Evolutionary conservation across 208 protist species (phyloP), one percentile per base, ranked within the genome.

Genomic region (Trypanosoma platydactyli): DNA sequence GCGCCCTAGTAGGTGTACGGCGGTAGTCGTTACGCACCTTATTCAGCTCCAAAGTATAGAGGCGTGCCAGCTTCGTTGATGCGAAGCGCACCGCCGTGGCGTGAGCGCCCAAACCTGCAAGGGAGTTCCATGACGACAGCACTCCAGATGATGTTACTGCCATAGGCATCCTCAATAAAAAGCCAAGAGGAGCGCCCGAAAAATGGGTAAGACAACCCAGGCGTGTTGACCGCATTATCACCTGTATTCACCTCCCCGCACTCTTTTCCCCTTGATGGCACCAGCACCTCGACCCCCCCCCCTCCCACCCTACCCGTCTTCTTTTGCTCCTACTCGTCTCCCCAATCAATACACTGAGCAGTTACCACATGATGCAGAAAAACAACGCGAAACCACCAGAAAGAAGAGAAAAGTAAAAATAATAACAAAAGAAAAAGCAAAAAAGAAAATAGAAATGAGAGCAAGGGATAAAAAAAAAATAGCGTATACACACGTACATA

Each of bases 41-140:
- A 27, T 69, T 76, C 22, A 76, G 63, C 27, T 76, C 71, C 71
- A 71, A 53, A 13, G 45, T 52, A 33, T 69, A 71, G 24, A 76
- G 15, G 25, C 71, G 71, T 20, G 64, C 71, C 25, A 61, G 57
- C n/a, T 71, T 76, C 6, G 50, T 40, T 16, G 68, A 67, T 35
- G 44, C 40, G 56, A 67, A 67, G n/a, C 68, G 61, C 33, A 46
- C 53, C 15, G 20, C 25, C 20, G 42, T 6, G 18, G 18, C 30
- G 1, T 64, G 33, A 1, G 61, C 33, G 22, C n/a, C 30, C 18
- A 44, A 27, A 40, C 38, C 49, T 13, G 12, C 46, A 50, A 25
- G 12, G 13, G 13, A 7, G 9, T 25, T 53, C 7, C 38, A 56
- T 41, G 48, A 55, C 20, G 48, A 22, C 35, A 30, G 30, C 25